Base-by-base conservation (phyloP, 192 early-diverging fungal species). In the Pilobolus umbonatus region DNA sequence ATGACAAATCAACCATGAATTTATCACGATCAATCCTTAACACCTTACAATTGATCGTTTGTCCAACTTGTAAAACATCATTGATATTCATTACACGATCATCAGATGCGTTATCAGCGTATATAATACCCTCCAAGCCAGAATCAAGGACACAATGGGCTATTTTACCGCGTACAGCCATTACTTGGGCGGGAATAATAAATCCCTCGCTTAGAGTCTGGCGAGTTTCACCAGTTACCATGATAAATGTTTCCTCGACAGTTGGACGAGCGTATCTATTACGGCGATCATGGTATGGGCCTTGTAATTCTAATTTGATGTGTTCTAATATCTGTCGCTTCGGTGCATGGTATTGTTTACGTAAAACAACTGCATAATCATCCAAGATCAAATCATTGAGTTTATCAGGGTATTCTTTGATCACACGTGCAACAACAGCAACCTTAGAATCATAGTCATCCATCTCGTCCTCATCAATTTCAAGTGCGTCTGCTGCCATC, bases 401-500 rank as follows among this genome's bases (percentile, higher is more conserved):
- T 59, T 86, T 82, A 22, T 90, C 86, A 6, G 82, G 83, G 39
- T 88, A 84, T 21, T 74, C 70, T 50, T 81, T 84, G 72, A 97
- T 84, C 45, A 94, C 74, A 56, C 93, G 89, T 10, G 75, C 69
- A 6, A 96, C 91, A 53, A 89, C 88, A 3, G 88, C 92, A 15
- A 81, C 77, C 45, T 89, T 78, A 34, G 81, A 78, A n/a, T 80
- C 75, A 29, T 79, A 81, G n/a, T 86, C 83, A 1, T 85, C 82
- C 44, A 83, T 69, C 19, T 72, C 88, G 38, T 90, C 88, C 21
- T 86, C 86, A 47, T 89, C 88, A 51, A 94, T 83, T 65, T 96
- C 96, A 44, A 98, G 72, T 0, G 95, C 94, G 66, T 96, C 95
- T 4, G 89, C 85, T 11, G 91, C 94, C 94, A 98, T 98, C 74